Conservation (phyloP, 2,329 filamentous ascomycete species). For the Colletotrichum karsti region DNA sequence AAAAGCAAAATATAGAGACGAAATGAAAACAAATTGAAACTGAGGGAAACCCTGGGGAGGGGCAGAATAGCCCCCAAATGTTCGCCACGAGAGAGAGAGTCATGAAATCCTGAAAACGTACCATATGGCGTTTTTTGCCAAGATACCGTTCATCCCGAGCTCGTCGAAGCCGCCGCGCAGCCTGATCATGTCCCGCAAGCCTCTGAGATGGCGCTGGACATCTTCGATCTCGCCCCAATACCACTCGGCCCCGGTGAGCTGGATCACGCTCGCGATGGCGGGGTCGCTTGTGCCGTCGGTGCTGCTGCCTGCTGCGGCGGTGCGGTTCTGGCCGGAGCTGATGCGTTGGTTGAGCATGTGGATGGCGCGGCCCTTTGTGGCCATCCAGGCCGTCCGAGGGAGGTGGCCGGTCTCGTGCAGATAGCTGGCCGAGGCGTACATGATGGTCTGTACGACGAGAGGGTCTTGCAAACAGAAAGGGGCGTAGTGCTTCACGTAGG, state of each 20-base stretch:
- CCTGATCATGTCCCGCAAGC: conserved; percentile 57
- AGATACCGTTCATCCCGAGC: conserved; percentile 54
- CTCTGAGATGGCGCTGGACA: conserved; percentile 54
- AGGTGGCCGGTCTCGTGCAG: conserved; percentile 58
- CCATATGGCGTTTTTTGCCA: conserved; percentile 59
- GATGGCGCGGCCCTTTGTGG: conserved; percentile 52
- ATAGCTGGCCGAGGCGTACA: conserved; percentile 61
- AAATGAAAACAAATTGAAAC: too few relatives aligned
- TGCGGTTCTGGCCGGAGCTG: conserved; percentile 33
- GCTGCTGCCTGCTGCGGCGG: neutral
- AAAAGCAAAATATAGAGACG: conserved; percentile 29
- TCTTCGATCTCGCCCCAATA: conserved; percentile 58
- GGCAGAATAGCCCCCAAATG: neutral
- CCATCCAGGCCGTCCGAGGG: conserved; percentile 50
- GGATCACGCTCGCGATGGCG: conserved; percentile 55
- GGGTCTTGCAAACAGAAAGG: conserved; percentile 59
- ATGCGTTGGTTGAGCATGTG: conserved; percentile 58
- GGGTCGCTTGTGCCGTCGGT: conserved; percentile 49
- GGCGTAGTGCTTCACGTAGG: conserved; percentile 56
- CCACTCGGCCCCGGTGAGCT: conserved; percentile 61
- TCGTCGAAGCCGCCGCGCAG: conserved; percentile 54
- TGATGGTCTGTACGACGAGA: conserved; percentile 55
- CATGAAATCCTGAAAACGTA: conserved; percentile 39
- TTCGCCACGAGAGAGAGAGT: neutral
- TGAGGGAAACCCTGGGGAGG: conserved; percentile 45